Conservation (phyloP, 2,329 filamentous ascomycete genomes). For the Bipolaris sorokiniana region DNA sequence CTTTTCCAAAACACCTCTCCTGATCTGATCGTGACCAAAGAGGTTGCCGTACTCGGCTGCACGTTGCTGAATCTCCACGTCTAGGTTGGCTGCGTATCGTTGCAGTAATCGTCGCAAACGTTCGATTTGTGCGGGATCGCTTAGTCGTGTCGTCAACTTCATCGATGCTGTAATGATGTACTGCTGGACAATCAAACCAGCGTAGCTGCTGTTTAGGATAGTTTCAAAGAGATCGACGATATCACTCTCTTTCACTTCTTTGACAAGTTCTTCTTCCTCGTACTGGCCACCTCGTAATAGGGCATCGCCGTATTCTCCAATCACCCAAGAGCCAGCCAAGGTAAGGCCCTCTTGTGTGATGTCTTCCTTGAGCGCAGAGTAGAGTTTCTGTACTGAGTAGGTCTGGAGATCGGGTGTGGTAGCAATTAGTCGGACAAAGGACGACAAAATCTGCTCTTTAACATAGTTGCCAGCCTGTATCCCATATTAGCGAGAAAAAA, state of each 20-base stretch:
- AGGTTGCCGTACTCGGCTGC: slow-evolving; percentile 94
- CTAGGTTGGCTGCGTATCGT: slow-evolving; percentile 81
- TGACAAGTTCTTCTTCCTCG: slow-evolving; percentile 89
- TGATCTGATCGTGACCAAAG: slow-evolving; percentile 87
- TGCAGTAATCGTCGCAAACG: slow-evolving; percentile 80
- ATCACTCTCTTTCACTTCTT: slow-evolving; percentile 83
- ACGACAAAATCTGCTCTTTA: slow-evolving; percentile 96
- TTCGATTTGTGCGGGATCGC: slow-evolving; percentile 83
- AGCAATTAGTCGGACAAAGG: slow-evolving; percentile 92
- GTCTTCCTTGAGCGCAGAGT: slow-evolving; percentile 87
- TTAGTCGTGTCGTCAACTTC: slow-evolving; percentile 89
- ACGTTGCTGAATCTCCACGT: slow-evolving; percentile 94
- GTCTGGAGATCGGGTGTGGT: slow-evolving; percentile 94
- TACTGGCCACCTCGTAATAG: slow-evolving; percentile 89
- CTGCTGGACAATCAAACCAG: slow-evolving; percentile 87
- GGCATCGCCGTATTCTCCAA: slow-evolving; percentile 93
- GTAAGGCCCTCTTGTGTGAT: slow-evolving; percentile 97
- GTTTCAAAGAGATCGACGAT: slow-evolving; percentile 90
- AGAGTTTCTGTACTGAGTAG: slow-evolving; percentile 95
- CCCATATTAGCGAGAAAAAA: slow-evolving; percentile 13
- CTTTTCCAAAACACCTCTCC: slow-evolving; percentile 89
- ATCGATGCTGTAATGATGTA: slow-evolving; percentile 95
- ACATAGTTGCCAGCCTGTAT: slow-evolving; percentile 84
- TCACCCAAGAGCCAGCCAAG: slow-evolving; percentile 93
- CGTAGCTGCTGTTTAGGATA: slow-evolving; percentile 93